Evolutionary conservation across 2,329 filamentous ascomycete species (phyloP).

Genomic region (Colletotrichum endophyticum): DNA sequence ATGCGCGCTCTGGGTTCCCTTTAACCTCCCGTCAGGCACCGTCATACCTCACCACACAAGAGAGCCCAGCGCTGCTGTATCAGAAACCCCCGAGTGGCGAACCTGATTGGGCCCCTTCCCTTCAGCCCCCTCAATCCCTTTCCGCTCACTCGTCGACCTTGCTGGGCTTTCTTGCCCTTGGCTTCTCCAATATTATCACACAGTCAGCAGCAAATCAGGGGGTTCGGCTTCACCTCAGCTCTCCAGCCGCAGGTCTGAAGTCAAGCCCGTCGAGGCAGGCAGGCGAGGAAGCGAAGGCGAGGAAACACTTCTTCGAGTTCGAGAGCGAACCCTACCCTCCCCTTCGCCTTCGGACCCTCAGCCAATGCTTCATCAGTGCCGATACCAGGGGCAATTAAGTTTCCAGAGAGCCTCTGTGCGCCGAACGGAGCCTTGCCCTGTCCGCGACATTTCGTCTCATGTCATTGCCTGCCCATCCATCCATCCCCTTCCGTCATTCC

Average conservation of each 20-base stretch:
- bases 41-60: background rate
- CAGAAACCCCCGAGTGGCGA: background rate
- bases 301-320: background rate
- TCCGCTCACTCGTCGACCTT: background rate
- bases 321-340: background rate
- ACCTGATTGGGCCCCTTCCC: background rate
- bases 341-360: background rate
- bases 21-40: background rate
- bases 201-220: background rate
- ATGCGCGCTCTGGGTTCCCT: background rate
- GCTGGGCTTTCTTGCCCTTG: background rate
- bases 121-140: background rate
- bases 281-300: background rate
- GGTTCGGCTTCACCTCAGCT: background rate
- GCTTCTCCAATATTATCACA: background rate
- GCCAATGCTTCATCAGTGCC: background rate
- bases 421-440: background rate
- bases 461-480: background rate
- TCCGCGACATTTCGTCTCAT: slow-evolving; percentile 17
- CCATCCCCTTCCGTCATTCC: background rate
- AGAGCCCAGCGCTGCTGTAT: background rate
- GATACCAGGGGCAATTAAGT: slow-evolving; percentile 6
- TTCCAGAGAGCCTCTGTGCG: slow-evolving; percentile 12
- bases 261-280: background rate
- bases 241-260: background rate